Percentiles rank a stretch among this genome's conserved stretches.
These are phyloP conservation scores for Penicillium palitans DNA, from an alignment of 2,329 filamentous ascomycete species.

Conservation along the genomic window DNA sequence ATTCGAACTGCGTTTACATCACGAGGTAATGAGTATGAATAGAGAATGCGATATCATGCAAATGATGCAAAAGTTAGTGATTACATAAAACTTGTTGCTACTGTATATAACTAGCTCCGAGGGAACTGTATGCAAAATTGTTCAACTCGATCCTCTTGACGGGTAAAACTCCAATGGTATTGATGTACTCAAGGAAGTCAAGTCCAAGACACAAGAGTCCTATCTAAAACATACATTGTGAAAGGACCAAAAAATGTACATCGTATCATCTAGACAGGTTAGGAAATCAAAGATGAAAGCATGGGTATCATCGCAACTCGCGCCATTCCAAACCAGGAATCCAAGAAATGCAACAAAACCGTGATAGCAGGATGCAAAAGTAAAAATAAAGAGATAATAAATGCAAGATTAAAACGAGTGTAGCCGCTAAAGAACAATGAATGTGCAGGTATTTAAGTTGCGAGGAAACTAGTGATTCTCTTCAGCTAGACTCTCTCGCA, in stretches of 20 bases:
- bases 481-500: constrained; percentile 61
- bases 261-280: background rate
- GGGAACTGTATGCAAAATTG: background rate
- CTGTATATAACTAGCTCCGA: background rate
- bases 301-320: constrained; percentile 13
- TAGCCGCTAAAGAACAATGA: constrained; percentile 6
- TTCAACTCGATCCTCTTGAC: background rate
- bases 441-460: background rate
- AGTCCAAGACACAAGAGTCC: background rate
- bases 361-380: constrained; percentile 1
- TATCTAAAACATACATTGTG: background rate
- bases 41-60: background rate
- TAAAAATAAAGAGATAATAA: background rate
- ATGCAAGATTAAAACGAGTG: constrained; percentile 7
- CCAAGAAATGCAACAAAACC: constrained; percentile 11
- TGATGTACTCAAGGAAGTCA: background rate
- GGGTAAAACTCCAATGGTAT: background rate
- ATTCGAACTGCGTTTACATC: background rate
- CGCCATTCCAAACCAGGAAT: constrained; percentile 9
- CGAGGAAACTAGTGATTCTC: constrained; percentile 19
- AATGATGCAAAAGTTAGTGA: background rate
- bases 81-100: background rate
- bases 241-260: background rate
- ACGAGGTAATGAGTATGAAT: constrained; percentile 7
- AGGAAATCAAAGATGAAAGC: constrained; percentile 1